Conservation (phyloP, 352 stramenopile species). For the Vaucheria bursata region DNA sequence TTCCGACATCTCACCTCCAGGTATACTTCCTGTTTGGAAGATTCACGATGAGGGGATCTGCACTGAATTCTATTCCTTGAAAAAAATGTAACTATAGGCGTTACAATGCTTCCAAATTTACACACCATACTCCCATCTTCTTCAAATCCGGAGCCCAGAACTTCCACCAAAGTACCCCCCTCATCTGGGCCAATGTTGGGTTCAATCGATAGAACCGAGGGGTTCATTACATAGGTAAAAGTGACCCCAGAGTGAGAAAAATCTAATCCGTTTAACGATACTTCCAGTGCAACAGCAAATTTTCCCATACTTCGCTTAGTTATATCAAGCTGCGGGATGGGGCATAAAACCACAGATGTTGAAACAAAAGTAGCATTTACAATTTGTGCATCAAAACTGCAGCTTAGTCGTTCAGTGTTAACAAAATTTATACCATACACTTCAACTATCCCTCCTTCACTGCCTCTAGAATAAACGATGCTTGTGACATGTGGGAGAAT, state of each 20-base stretch:
- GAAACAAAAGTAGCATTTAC: slow-evolving; percentile 11
- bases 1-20: neutral
- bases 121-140: slow-evolving; percentile 14
- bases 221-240: slow-evolving; percentile 22
- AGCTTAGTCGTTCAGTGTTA: neutral
- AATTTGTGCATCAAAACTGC: slow-evolving; percentile 21
- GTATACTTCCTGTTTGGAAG: neutral
- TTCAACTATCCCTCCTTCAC: neutral
- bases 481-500: neutral
- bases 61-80: slow-evolving; percentile 58
- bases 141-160: slow-evolving; percentile 38
- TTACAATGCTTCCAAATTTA: slow-evolving; percentile 31
- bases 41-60: slow-evolving; percentile 50
- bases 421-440: neutral
- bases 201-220: slow-evolving; percentile 22
- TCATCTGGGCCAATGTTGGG: slow-evolving; percentile 20
- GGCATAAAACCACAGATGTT: neutral
- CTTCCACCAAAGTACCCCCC: slow-evolving; percentile 43
- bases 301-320: neutral
- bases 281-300: neutral
- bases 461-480: neutral
- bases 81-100: slow-evolving; percentile 38
- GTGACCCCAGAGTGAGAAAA: neutral
- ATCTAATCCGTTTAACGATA: slow-evolving; percentile 11
- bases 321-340: neutral